Evolutionary conservation across 1,284 basidiomycete species (phyloP), one percentile per base, ranked within the genome.

Genomic region (Boletus subluridellus): DNA sequence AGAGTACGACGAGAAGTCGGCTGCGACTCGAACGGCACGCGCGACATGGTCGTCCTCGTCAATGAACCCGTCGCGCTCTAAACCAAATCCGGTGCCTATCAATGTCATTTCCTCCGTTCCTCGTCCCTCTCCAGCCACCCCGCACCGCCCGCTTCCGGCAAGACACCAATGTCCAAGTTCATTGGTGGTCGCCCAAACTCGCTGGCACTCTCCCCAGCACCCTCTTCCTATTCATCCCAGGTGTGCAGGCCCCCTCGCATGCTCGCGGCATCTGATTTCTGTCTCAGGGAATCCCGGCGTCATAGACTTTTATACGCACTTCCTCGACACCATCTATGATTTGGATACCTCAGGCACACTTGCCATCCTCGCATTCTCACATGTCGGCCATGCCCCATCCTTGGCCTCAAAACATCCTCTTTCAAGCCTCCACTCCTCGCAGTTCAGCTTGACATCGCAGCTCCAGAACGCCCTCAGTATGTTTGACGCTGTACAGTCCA

Each of bases 181-280:
- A 82, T 17, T 86, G 82, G 83, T 86, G 82, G 80, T 74, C 81
- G 15, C 66, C 73, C 17, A 69, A 60, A 52, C 54, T 64, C n/a
- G 38, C 24, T 7, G 56, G 68, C 26, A 4, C 52, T 52, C 73
- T 75, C 14, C 74, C 77, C 11, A 71, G 74, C 5, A 69, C 69
- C 3, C 66, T 82, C 15, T 59, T 86, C 14, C 64, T 86, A 5
- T 85, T 87, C 67, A 80, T 86, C 51, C 85, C 85, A 63, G 83
- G 83, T 81, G 35, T 44, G 61, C 51, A 45, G 21, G 24, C 50
- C 50, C 32, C 42, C 2, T 28, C 51, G 45, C 48, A 49, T 44
- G 11, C 28, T 39, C 39, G 28, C 15, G 9, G n/a, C 28, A 26
- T 42, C 32, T 49, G n/a, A 53, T 41, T 35, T 48, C 32, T 28